Base-by-base conservation (phyloP, 768 basidiomycete genomes). In the Cystobasidium onofrii region DNA sequence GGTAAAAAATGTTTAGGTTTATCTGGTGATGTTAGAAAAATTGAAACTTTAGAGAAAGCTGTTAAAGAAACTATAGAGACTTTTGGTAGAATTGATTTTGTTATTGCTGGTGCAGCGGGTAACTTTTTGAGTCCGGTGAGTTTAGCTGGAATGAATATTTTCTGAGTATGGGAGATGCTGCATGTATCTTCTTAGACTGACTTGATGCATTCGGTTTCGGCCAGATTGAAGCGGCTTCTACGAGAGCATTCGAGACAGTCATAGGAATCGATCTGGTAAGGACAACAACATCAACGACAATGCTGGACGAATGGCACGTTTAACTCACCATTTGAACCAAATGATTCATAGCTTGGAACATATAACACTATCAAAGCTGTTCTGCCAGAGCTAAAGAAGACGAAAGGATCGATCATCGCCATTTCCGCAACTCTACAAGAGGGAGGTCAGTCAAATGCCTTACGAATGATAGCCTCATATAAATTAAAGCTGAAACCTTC, bases 301-400 rank as follows among this genome's bases (percentile, higher is more conserved):
- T 36, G 23, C 17, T 34, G 9, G 25, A 27, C 13, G n/a, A 27
- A 31, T 33, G n/a, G n/a, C n/a, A n/a, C n/a, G n/a, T n/a, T n/a
- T n/a, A n/a, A n/a, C n/a, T n/a, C n/a, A n/a, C n/a, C n/a, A n/a
- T n/a, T n/a, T n/a, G n/a, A n/a, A n/a, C n/a, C n/a, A n/a, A n/a
- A n/a, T n/a, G n/a, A n/a, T 13, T 23, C 55, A 39, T 79, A 92
- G 89, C 84, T 96, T 33, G 95, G 95, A 13, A 93, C 92, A 4
- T 97, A 87, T 83, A 89, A 96, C 82, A 97, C 94, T 2, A 85
- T 96, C 81, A 97, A 97, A 80, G 93, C 92, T 0, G 96, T 93
- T 1, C 82, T 96, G 23, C 83, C 85, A 1, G 84, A 91, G 77
- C 76, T 97, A 33, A 86, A 90, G 55, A 84, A 84, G 29, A 82